Evolutionary conservation across 371 early-diverging fungal genomes (phyloP).

Genomic region (Catenaria anguillulae): DNA sequence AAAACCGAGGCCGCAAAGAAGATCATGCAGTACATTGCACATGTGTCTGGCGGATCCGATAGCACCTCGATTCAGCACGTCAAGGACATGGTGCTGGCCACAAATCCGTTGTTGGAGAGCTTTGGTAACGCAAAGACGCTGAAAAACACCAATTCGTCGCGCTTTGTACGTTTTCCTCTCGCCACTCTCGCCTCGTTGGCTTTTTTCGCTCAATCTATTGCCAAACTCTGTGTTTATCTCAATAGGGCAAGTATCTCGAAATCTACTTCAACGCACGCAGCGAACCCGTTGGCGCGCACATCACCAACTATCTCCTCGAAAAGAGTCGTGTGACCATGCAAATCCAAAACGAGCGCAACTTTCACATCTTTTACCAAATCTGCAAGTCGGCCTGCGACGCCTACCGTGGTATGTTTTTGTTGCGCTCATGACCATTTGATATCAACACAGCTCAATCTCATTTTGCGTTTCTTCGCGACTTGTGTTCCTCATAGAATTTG

Average conservation of each 20-base stretch:
- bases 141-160: constrained; percentile 97
- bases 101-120: constrained; percentile 97
- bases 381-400: constrained; percentile 56
- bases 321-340: constrained; percentile 93
- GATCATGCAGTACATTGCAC: constrained; percentile 44
- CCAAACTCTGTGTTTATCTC: no score
- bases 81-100: constrained; percentile 16
- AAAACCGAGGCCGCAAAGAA: constrained; percentile 99
- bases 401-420: constrained; percentile 26
- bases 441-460: not conserved
- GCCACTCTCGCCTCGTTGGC: constrained; percentile 69
- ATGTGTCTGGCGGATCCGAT: constrained; percentile 41
- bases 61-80: constrained; percentile 65
- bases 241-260: constrained; percentile 3
- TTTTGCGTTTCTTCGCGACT: no score
- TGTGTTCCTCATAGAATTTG: constrained; percentile 60
- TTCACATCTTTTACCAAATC: constrained; percentile 97
- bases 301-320: constrained; percentile 97
- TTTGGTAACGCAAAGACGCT: constrained; percentile 99
- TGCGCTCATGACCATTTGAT: no score
- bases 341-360: constrained; percentile 82
- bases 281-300: constrained; percentile 89
- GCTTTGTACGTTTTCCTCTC: constrained; percentile 96
- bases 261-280: constrained; percentile 14
- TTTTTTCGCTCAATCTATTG: constrained; percentile 17